These are phyloP conservation scores for Cyclocybe cylindracea DNA, from an alignment of 768 basidiomycete genomes.

Conservation along the genomic window DNA sequence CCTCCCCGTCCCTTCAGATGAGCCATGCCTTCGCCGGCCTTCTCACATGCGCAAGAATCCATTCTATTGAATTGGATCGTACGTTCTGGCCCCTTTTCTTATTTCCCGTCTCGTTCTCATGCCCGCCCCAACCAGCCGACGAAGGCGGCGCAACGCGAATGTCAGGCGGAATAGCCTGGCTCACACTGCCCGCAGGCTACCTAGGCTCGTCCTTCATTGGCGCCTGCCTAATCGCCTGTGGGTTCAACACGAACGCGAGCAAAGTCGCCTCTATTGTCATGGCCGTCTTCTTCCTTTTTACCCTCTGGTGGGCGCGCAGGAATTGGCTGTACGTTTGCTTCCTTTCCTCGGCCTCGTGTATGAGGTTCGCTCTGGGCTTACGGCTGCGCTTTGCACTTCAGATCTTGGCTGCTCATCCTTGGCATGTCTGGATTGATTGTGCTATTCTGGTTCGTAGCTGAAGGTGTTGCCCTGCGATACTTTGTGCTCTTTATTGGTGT, in stretches of 20 bases:
- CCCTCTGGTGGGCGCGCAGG: conserved; percentile 84
- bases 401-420: conserved; percentile 77
- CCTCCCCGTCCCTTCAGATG: conserved; percentile 52
- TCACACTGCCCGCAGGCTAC: conserved; percentile 82
- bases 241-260: conserved; percentile 86
- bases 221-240: conserved; percentile 83
- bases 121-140: conserved; percentile 53
- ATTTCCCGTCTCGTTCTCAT: background rate
- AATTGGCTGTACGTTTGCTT: conserved; percentile 62
- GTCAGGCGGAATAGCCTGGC: conserved; percentile 81
- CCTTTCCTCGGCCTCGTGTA: background rate
- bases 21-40: conserved; percentile 83
- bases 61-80: conserved; percentile 89
- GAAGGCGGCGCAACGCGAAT: conserved; percentile 88
- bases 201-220: conserved; percentile 87
- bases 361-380: background rate
- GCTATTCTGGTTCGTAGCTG: conserved; percentile 82
- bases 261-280: conserved; percentile 81
- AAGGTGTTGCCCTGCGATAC: conserved; percentile 74
- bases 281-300: conserved; percentile 84
- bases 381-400: conserved; percentile 21
- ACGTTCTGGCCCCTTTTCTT: conserved; percentile 28
- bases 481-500: conserved; percentile 82
- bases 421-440: conserved; percentile 81
- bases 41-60: conserved; percentile 82